Conservation (phyloP, 1,284 basidiomycete species). For the Ustilago hordei region DNA sequence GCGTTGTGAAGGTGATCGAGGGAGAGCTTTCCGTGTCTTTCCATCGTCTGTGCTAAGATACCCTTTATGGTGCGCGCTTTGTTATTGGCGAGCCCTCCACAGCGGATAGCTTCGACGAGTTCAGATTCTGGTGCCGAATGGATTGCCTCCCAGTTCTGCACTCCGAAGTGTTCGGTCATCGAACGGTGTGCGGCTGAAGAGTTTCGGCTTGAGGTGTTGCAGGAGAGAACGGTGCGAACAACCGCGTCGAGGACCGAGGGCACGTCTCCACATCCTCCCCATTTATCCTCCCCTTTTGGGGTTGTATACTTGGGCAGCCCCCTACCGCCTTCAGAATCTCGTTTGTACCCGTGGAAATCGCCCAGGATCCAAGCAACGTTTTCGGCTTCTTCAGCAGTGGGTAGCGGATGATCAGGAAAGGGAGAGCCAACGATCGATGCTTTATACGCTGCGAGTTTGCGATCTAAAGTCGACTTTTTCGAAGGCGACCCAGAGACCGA, state of each 20-base stretch:
- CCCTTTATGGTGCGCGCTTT: constrained; percentile 77
- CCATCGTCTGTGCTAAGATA: constrained; percentile 42
- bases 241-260: constrained; percentile 76
- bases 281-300: constrained; percentile 39
- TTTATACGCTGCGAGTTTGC: constrained; percentile 53
- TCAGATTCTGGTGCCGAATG: constrained; percentile 73
- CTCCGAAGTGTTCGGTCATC: constrained; percentile 76
- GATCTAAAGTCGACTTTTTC: constrained; percentile 43
- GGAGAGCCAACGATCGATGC: constrained; percentile 44
- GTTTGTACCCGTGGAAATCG: constrained; percentile 59
- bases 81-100: constrained; percentile 80
- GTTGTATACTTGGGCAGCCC: constrained; percentile 46
- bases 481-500: constrained; percentile 1
- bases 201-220: constrained; percentile 79
- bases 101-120: constrained; percentile 76
- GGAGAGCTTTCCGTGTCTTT: constrained; percentile 51
- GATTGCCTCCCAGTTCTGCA: constrained; percentile 76
- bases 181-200: constrained; percentile 76
- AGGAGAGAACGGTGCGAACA: constrained; percentile 79
- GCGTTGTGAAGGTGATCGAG: constrained; percentile 71
- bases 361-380: constrained; percentile 59
- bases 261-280: constrained; percentile 59
- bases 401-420: constrained; percentile 54
- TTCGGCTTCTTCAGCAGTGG: constrained; percentile 56
- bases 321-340: constrained; percentile 36